Base-by-base conservation (phyloP, 257 asterid genomes). In the Penstemon newberryi region DNA sequence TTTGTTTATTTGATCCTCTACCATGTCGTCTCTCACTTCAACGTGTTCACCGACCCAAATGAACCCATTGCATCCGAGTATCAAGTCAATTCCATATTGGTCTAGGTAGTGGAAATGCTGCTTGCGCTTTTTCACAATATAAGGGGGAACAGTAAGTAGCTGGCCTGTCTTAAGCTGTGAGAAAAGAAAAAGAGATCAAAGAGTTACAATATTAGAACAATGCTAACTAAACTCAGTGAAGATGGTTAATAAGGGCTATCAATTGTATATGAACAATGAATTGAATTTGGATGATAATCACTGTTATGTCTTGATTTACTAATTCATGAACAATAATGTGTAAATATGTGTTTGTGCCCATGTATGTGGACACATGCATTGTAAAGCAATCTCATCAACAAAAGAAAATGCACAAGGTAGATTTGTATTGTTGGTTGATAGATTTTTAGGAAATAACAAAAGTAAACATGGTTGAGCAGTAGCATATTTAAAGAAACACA, bases 21-120 rank as follows among this genome's bases (percentile, higher is more conserved):
- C 70, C 87, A 82, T 86, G 70, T 78, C 95, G 60, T 86, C 95
- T 76, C 81, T 86, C 70, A 79, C 85, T 63, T 79, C 92, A 53
- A 88, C 89, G 60, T 88, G 98, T 65, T 93, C 94, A 42, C 98
- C 98, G 38, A 90, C 82, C 97, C 98, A 93, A 79, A 93, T 61
- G 77, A 85, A 88, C 54, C 98, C 98, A 50, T 93, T 93, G 77
- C 92, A 82, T 36, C 97, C 98, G 8, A 93, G 90, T 61, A 93
- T 87, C 78, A 93, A 67, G 79, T 93, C 98, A 4, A 90, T 84
- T 55, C 89, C 95, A 73, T 78, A 90, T 65, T 80, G 85, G 19
- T 88, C 96, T 53, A 93, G 82, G 78, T 90, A 71, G 78, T 88
- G 90, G 79, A 90, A 90, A 78, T 93, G 98, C 40, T 86, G 97